Base-by-base conservation (phyloP, 1,139 yeast genomes). In the Taphrina betulina region DNA sequence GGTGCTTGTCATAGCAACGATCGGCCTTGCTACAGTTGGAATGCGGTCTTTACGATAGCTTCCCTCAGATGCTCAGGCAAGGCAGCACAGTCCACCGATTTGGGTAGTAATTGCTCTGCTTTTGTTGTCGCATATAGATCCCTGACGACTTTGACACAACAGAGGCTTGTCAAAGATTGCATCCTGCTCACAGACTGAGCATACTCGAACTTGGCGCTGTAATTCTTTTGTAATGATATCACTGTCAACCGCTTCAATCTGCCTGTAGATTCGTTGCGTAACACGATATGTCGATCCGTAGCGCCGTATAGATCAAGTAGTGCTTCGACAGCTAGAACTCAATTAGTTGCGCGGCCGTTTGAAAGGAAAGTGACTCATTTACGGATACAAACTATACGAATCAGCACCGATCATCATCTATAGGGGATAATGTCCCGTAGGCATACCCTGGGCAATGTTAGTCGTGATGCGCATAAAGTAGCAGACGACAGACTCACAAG, bases 301-400 rank as follows among this genome's bases (percentile, higher is more conserved):
- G 48, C 48, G 10, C 48, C 48, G 20, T 43, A 43, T 10, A 43
- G 37, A 14, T 43, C 48, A 29, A 43, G 17, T 2, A 43, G 38
- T 16, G 48, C 48, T 33, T 43, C 37, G 1, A 33, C 29, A 20
- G 48, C 48, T 43, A 20, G 3, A 3, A 5, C 16, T 31, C 20
- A 19, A 43, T 29, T 31, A 29, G 2, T 26, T n/a, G n/a, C 2
- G 19, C 7, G 2, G 5, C 28, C 22, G 22, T 1, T 19, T 22
- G 16, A 12, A 19, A 5, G 17, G 3, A 10, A 19, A 5, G 17
- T 3, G 17, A 7, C 10, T 10, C 16, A 31, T 37, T 43, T 20
- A 43, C 48, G 26, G 5, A 43, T 43, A 43, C 48, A 43, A n/a
- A 43, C 48, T 43, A 43, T 14, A 19, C 14, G 8, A 20, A 26